Conservation (phyloP, 2,329 filamentous ascomycete genomes). For the Aspergillus sp. region DNA sequence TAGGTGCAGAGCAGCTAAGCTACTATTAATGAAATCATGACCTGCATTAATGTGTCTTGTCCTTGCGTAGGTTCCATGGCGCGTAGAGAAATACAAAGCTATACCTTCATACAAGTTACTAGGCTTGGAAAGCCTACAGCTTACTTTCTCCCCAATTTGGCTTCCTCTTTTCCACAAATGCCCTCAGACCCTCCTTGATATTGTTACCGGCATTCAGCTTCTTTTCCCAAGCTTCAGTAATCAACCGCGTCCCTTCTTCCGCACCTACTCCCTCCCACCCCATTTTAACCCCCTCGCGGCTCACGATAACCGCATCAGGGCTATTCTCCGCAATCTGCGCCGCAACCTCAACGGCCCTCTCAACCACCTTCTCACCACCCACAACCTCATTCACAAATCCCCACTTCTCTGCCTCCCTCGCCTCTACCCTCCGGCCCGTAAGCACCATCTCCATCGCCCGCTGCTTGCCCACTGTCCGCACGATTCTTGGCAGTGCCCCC, state of each 20-base stretch:
- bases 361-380: slow-evolving; percentile 24
- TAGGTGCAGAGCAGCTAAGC: slow-evolving; percentile 20
- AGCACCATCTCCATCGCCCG: slow-evolving; percentile 73
- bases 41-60: background rate
- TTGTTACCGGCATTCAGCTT: slow-evolving; percentile 67
- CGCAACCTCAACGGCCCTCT: slow-evolving; percentile 60
- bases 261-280: slow-evolving; percentile 71
- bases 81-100: background rate
- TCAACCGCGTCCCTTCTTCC: slow-evolving; percentile 59
- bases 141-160: slow-evolving; percentile 59
- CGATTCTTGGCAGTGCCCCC: slow-evolving; percentile 67
- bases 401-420: slow-evolving; percentile 63
- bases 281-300: slow-evolving; percentile 66
- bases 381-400: slow-evolving; percentile 67
- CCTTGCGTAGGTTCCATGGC: background rate
- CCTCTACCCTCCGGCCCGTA: slow-evolving; percentile 60
- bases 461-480: slow-evolving; percentile 64
- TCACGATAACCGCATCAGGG: slow-evolving; percentile 75
- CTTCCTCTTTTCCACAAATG: slow-evolving; percentile 74
- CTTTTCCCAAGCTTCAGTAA: slow-evolving; percentile 60
- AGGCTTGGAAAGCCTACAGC: slow-evolving; percentile 22
- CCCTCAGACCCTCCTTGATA: slow-evolving; percentile 69
- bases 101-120: background rate
- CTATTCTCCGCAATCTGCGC: slow-evolving; percentile 63
- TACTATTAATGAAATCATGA: slow-evolving; percentile 12